Conservation (phyloP, 306 rosid species). For the Rosa chinensis region DNA sequence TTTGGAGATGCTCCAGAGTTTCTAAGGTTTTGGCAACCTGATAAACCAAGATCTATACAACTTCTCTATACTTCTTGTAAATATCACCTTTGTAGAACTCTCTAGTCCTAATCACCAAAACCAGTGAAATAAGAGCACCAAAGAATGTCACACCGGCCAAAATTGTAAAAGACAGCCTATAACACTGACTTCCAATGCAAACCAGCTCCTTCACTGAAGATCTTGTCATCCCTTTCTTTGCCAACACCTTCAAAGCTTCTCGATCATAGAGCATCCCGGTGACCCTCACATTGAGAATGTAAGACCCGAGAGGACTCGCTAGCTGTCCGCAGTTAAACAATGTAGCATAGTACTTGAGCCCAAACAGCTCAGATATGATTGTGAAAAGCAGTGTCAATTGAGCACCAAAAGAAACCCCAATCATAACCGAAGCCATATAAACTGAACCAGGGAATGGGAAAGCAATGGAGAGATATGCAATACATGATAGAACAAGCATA, state of each 20-base stretch:
- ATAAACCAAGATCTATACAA: neutral
- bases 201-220: conserved; percentile 32
- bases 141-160: conserved; percentile 35
- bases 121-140: conserved; percentile 33
- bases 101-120: conserved; percentile 30
- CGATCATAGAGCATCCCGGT: conserved; percentile 40
- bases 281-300: conserved; percentile 43
- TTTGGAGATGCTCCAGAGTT: neutral
- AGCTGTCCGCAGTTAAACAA: conserved; percentile 26
- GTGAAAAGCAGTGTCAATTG: conserved; percentile 33
- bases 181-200: conserved; percentile 36
- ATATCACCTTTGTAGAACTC: conserved; percentile 22
- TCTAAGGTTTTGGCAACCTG: neutral
- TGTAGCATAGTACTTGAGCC: conserved; percentile 29
- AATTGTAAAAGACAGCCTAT: conserved; percentile 27
- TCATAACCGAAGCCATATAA: conserved; percentile 27
- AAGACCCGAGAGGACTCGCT: conserved; percentile 43
- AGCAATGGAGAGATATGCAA: conserved; percentile 33
- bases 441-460: conserved; percentile 30
- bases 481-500: conserved; percentile 20
- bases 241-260: conserved; percentile 34
- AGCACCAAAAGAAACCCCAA: conserved; percentile 37
- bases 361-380: conserved; percentile 36
- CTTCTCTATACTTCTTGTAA: conserved; percentile 28
- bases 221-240: conserved; percentile 26